These are phyloP conservation scores for Chlorella sp. DNA, from an alignment of 139 green algal genomes.

Conservation along the genomic window DNA sequence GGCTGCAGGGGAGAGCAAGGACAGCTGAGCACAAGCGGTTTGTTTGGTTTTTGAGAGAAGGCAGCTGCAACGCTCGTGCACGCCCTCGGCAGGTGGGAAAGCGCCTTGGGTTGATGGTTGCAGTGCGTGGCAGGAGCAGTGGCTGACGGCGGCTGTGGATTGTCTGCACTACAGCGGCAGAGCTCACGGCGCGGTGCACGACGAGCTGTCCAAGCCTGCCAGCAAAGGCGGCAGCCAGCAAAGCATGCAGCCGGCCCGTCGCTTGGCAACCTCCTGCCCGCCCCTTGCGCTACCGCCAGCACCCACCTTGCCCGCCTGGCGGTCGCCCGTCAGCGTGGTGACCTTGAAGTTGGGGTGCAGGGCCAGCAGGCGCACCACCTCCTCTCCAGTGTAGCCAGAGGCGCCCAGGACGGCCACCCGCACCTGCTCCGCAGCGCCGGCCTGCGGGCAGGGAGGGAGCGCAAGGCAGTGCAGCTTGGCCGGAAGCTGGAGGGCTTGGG, in stretches of 20 bases:
- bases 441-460: neutral
- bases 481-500: no score
- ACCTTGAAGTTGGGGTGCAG: slow-evolving; percentile 89
- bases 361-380: slow-evolving; percentile 86
- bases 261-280: neutral
- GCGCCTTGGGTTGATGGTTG: no score
- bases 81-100: no score
- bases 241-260: neutral
- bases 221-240: neutral
- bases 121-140: no score
- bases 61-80: no score
- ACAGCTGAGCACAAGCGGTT: no score
- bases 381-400: slow-evolving; percentile 96
- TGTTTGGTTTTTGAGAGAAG: no score
- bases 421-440: slow-evolving; percentile 12
- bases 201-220: no score
- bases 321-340: slow-evolving; percentile 90
- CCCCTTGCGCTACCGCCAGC: neutral
- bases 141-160: no score
- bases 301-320: slow-evolving; percentile 89
- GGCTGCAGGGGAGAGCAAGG: slow-evolving; percentile 44
- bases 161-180: no score
- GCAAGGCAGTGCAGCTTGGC: no score
- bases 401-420: slow-evolving; percentile 93
- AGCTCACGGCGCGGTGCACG: no score